phyloP scores from a whole-genome alignment of 2,329 filamentous ascomycete genomes.

The Colletotrichum sojae region DNA sequence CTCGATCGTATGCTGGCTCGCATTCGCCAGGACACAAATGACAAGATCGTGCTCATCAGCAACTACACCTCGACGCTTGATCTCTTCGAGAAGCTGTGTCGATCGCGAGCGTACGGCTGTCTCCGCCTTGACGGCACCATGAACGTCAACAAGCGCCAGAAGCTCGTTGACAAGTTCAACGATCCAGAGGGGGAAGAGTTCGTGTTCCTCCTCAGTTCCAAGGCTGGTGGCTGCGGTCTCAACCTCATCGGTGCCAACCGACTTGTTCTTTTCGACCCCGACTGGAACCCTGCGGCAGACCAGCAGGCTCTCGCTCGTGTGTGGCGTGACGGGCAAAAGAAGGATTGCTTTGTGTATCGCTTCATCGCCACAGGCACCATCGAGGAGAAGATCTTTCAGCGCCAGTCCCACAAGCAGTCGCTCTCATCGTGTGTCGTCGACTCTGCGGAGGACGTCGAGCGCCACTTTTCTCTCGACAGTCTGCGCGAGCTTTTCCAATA shows the following conservation, averaged over 20 bases:
- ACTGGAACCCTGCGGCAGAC: constrained; percentile 98
- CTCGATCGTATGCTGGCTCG: constrained; percentile 98
- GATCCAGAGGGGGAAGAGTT: constrained; percentile 92
- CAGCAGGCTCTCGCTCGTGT: constrained; percentile 97
- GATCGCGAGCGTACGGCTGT: constrained; percentile 85
- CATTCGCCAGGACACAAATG: constrained; percentile 95
- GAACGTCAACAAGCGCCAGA: constrained; percentile 97
- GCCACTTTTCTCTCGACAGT: constrained; percentile 93
- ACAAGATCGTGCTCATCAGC: constrained; percentile 99
- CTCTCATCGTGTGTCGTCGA: constrained; percentile 97
- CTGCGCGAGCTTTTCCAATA: constrained; percentile 96
- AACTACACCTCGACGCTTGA: constrained; percentile 98
- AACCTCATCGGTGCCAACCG: constrained; percentile 96
- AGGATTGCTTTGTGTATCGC: constrained; percentile 99
- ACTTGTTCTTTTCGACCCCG: constrained; percentile 94
- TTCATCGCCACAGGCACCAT: constrained; percentile 99
- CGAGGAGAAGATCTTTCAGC: constrained; percentile 99
- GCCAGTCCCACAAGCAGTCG: constrained; percentile 97
- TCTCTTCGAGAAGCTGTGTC: constrained; percentile 92
- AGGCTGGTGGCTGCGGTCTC: constrained; percentile 95
- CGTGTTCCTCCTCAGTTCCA: constrained; percentile 95
- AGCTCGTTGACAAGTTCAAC: constrained; percentile 98
- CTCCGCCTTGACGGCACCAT: constrained; percentile 96
- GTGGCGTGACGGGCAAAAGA: constrained; percentile 99
- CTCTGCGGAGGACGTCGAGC: constrained; percentile 95